phyloP scores from a whole-genome alignment of 1,284 basidiomycete genomes.

The Naganishia sp. region DNA sequence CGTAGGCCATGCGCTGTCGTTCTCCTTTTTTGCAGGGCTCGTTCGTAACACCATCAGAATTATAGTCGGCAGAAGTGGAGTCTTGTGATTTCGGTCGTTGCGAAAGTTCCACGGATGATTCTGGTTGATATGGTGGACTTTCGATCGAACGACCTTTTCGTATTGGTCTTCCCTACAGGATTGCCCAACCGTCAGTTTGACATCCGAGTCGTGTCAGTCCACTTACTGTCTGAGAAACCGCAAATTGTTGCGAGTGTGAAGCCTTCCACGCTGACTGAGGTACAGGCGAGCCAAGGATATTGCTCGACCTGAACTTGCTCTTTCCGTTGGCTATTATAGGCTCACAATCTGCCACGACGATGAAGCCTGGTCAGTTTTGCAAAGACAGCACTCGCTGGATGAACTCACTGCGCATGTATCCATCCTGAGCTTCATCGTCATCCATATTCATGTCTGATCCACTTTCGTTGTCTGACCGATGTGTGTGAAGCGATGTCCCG shows the following conservation, averaged over 20 bases:
- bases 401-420: slow-evolving; percentile 21
- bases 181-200: too few relatives aligned
- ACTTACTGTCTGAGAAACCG: not conserved
- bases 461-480: not conserved
- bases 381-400: not conserved
- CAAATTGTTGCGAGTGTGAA: not conserved
- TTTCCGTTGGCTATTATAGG: slow-evolving; percentile 13
- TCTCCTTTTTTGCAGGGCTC: slow-evolving; percentile 34
- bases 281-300: slow-evolving; percentile 11
- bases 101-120: not conserved
- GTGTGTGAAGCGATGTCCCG: not conserved
- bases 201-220: too few relatives aligned
- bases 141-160: too few relatives aligned
- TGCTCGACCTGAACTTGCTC: slow-evolving; percentile 12
- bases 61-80: not conserved
- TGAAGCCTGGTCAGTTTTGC: not conserved
- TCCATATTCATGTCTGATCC: not conserved
- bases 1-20: slow-evolving; percentile 42
- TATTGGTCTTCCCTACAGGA: too few relatives aligned
- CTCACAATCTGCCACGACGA: slow-evolving; percentile 5
- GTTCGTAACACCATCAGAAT: slow-evolving; percentile 21
- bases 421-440: slow-evolving; percentile 13
- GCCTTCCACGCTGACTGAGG: not conserved
- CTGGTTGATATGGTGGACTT: not conserved
- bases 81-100: not conserved